Evolutionary conservation across 148 eudicot species (phyloP).

Genomic region (Talinum fruticosum): DNA sequence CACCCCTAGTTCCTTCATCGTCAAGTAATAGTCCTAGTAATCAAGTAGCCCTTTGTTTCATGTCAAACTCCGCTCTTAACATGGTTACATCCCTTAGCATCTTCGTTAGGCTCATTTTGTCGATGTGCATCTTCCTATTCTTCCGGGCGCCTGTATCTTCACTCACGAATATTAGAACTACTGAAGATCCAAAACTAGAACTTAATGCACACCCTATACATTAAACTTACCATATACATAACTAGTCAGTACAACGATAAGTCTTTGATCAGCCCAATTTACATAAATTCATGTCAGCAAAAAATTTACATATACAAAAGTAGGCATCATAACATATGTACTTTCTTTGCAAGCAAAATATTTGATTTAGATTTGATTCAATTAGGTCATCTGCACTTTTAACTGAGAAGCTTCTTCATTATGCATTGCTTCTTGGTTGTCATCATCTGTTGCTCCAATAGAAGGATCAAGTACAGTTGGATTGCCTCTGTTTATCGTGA

Average conservation of each 20-base stretch:
- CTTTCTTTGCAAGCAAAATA: neutral
- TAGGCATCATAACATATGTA: neutral
- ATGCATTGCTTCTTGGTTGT: conserved; percentile 3
- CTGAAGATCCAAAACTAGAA: neutral
- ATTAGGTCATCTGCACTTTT: neutral
- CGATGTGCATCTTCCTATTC: too few relatives aligned
- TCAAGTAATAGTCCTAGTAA: too few relatives aligned
- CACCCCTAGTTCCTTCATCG: too few relatives aligned
- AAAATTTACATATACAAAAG: neutral
- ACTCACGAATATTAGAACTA: too few relatives aligned
- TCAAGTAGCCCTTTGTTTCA: too few relatives aligned
- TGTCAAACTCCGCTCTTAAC: too few relatives aligned
- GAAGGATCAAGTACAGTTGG: neutral
- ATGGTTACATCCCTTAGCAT: too few relatives aligned
- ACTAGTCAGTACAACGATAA: neutral
- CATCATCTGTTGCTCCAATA: neutral
- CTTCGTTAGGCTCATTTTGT: too few relatives aligned
- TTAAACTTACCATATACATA: neutral
- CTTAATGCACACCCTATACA: neutral
- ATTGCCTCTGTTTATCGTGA: conserved; percentile 13
- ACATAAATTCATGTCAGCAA: neutral
- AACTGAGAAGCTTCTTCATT: conserved; percentile 46
- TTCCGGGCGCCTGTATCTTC: too few relatives aligned
- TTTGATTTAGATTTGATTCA: neutral
- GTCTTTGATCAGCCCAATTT: neutral